These are phyloP conservation scores for Aspergillus costaricaensis DNA, from an alignment of 2,329 filamentous ascomycete species.

Conservation along the genomic window DNA sequence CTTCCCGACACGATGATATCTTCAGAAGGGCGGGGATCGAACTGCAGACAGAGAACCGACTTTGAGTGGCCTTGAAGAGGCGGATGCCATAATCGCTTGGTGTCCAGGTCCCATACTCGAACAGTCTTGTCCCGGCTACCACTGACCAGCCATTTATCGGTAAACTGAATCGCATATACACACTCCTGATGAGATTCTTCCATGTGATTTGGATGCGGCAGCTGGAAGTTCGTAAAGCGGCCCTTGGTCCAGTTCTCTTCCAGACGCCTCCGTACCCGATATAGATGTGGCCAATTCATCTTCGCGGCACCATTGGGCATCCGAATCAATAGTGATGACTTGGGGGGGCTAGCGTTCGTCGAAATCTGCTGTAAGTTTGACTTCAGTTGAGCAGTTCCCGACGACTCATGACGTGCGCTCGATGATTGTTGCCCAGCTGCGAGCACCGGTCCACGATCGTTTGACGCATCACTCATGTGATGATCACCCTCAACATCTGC, in stretches of 20 bases:
- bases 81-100: slow-evolving; percentile 71
- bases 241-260: slow-evolving; percentile 91
- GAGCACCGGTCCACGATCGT: slow-evolving; percentile 22
- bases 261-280: slow-evolving; percentile 78
- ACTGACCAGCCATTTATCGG: slow-evolving; percentile 81
- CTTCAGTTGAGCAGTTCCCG: slow-evolving; percentile 13
- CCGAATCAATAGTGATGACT: slow-evolving; percentile 36
- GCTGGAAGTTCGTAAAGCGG: slow-evolving; percentile 80
- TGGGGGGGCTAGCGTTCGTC: slow-evolving; percentile 22
- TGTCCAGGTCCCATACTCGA: slow-evolving; percentile 86
- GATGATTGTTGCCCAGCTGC: slow-evolving; percentile 22
- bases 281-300: slow-evolving; percentile 91
- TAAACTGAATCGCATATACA: slow-evolving; percentile 93
- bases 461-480: slow-evolving; percentile 46
- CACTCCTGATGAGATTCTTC: slow-evolving; percentile 88
- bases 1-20: slow-evolving; percentile 95
- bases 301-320: slow-evolving; percentile 47
- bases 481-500: slow-evolving; percentile 44
- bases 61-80: slow-evolving; percentile 76
- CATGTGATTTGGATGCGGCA: slow-evolving; percentile 78
- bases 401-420: slow-evolving; percentile 14
- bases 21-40: slow-evolving; percentile 82
- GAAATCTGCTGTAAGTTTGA: slow-evolving; percentile 17
- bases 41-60: slow-evolving; percentile 92
- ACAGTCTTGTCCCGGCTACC: slow-evolving; percentile 88